phyloP scores from a whole-genome alignment of 176 grass and related monocot species.

The Cymbopogon citratus region DNA sequence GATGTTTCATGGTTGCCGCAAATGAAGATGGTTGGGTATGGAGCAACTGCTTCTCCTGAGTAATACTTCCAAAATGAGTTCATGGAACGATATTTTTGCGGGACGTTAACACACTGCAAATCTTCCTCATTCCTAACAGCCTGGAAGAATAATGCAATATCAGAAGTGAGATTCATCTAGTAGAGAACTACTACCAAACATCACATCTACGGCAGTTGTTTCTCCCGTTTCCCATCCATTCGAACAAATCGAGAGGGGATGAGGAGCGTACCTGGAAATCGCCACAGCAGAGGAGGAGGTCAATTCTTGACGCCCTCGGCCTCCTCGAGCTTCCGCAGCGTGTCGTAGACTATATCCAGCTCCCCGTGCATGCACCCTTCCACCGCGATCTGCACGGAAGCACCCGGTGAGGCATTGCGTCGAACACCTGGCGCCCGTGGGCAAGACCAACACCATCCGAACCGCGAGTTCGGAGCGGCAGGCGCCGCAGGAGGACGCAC shows the following conservation, averaged over 20 bases:
- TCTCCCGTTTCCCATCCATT: neutral
- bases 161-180: neutral
- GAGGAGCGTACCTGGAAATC: constrained; percentile 71
- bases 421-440: constrained; percentile 29
- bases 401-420: constrained; percentile 30
- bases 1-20: constrained; percentile 91
- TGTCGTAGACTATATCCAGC: constrained; percentile 73
- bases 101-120: constrained; percentile 53
- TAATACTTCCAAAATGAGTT: constrained; percentile 98
- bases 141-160: constrained; percentile 35
- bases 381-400: constrained; percentile 55
- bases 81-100: constrained; percentile 52
- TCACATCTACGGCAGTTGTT: neutral
- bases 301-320: constrained; percentile 76
- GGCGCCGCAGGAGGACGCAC: no score
- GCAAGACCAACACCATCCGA: neutral
- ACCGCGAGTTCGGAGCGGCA: neutral
- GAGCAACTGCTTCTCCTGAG: constrained; percentile 72
- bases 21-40: constrained; percentile 85
- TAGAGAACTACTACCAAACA: neutral
- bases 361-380: constrained; percentile 94
- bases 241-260: neutral
- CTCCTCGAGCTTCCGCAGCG: constrained; percentile 53
- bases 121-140: constrained; percentile 73
- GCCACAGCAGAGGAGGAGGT: constrained; percentile 81